These are phyloP conservation scores for Sequoiadendron giganteum DNA, from an alignment of 75 land plant species.

Conservation along the genomic window DNA sequence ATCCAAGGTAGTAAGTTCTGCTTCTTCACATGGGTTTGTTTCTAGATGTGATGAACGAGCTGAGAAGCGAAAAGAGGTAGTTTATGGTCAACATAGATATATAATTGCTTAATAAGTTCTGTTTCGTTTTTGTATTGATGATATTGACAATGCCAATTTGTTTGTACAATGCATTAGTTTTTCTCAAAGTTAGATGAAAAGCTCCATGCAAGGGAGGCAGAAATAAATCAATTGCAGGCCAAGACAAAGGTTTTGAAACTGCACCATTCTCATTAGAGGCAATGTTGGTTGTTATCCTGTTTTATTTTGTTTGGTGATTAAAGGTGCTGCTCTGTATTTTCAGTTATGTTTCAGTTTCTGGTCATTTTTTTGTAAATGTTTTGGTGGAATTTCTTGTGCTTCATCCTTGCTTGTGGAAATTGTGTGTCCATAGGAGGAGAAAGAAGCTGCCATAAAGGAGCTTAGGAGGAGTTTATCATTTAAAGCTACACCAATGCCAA, in stretches of 20 bases:
- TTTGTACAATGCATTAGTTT: constrained; percentile 27
- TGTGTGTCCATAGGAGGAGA: constrained; percentile 49
- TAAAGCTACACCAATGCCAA: constrained; percentile 86
- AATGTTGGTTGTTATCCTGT: not conserved
- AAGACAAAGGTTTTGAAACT: constrained; percentile 40
- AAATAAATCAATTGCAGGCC: constrained; percentile 55
- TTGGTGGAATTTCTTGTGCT: not conserved
- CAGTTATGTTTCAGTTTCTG: not conserved
- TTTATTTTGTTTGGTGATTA: not conserved
- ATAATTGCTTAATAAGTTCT: not conserved
- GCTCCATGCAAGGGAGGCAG: constrained; percentile 63
- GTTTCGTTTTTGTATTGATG: not conserved
- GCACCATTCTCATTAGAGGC: not conserved
- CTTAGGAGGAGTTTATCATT: constrained; percentile 74
- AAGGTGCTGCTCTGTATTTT: not conserved
- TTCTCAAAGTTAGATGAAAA: constrained; percentile 68
- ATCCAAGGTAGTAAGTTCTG: not conserved
- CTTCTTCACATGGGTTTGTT: constrained; percentile 14
- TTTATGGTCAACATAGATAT: not conserved
- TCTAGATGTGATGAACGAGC: constrained; percentile 64
- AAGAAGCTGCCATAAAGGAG: constrained; percentile 66
- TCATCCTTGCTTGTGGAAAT: not conserved
- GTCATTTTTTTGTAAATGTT: not conserved
- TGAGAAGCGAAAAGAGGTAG: constrained; percentile 71
- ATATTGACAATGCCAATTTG: not conserved